Evolutionary conservation across 2,329 filamentous ascomycete species (phyloP).

Genomic region (Acrocalymma vagum): DNA sequence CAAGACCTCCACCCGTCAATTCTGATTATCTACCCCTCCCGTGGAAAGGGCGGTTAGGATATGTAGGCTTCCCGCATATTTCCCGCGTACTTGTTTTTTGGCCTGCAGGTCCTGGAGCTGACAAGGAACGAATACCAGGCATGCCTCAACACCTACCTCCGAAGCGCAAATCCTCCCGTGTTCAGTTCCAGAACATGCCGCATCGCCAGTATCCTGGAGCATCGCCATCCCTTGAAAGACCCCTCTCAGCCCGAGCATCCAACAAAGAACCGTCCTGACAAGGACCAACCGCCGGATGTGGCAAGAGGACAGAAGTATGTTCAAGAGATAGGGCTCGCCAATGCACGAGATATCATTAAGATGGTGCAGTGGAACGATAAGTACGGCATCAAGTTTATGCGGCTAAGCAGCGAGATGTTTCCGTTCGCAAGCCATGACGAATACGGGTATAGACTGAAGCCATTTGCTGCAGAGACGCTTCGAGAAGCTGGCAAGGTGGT

Average conservation of each 20-base stretch:
- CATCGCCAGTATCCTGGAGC: slow-evolving; percentile 88
- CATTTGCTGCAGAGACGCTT: slow-evolving; percentile 81
- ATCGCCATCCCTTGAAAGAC: slow-evolving; percentile 81
- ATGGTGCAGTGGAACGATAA: slow-evolving; percentile 92
- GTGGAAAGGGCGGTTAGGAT: slow-evolving; percentile 89
- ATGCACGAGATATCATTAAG: slow-evolving; percentile 83
- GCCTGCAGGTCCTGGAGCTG: too few relatives aligned
- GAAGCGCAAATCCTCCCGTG: slow-evolving; percentile 80
- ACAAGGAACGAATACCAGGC: slow-evolving; percentile 62
- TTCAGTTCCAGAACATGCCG: slow-evolving; percentile 93
- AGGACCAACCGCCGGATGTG: slow-evolving; percentile 70
- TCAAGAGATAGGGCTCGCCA: slow-evolving; percentile 79
- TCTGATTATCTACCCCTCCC: slow-evolving; percentile 85
- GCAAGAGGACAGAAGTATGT: slow-evolving; percentile 76
- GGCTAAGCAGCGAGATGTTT: slow-evolving; percentile 95
- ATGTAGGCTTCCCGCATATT: slow-evolving; percentile 65
- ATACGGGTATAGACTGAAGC: slow-evolving; percentile 84
- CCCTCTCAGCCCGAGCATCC: slow-evolving; percentile 79
- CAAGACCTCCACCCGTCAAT: slow-evolving; percentile 78
- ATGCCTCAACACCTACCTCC: slow-evolving; percentile 91
- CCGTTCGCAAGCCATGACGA: slow-evolving; percentile 90
- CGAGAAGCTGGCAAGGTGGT: slow-evolving; percentile 80
- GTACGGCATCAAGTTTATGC: slow-evolving; percentile 91
- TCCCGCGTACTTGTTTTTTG: slow-evolving; percentile 17
- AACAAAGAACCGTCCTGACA: slow-evolving; percentile 87